Percentiles rank a stretch among this genome's conserved stretches.
These are phyloP conservation scores for Spergularia bocconei DNA, from an alignment of 148 eudicot genomes.

Conservation along the genomic window DNA sequence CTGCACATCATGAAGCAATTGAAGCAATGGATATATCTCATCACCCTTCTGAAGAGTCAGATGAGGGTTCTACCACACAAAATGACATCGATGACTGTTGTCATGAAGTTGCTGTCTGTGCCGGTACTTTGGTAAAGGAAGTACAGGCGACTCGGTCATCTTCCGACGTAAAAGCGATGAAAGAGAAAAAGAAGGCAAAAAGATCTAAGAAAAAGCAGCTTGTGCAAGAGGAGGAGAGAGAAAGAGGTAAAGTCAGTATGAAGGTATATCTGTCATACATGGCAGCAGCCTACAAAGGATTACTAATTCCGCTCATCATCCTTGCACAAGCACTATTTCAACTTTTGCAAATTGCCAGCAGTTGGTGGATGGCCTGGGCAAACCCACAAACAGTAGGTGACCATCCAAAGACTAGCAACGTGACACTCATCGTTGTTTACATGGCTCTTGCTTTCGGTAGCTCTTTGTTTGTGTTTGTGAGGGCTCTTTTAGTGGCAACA, in stretches of 20 bases:
- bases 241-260: conserved; percentile 83
- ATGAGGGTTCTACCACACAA: conserved; percentile 36
- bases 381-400: conserved; percentile 81
- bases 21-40: conserved; percentile 75
- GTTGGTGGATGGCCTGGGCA: conserved; percentile 99
- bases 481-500: conserved; percentile 84
- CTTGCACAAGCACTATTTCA: conserved; percentile 81
- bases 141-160: conserved; percentile 55
- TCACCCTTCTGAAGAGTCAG: conserved; percentile 67
- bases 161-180: conserved; percentile 61
- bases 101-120: conserved; percentile 37
- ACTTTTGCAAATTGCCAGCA: conserved; percentile 88
- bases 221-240: conserved; percentile 91
- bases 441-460: conserved; percentile 97
- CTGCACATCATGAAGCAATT: conserved; percentile 91
- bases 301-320: conserved; percentile 72
- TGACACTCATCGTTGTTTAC: conserved; percentile 76
- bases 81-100: conserved; percentile 34
- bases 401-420: conserved; percentile 59
- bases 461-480: conserved; percentile 79
- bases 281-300: conserved; percentile 90
- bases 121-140: conserved; percentile 46
- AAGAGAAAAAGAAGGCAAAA: conserved; percentile 86
- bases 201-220: conserved; percentile 90
- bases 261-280: conserved; percentile 83